Percentiles rank a stretch among this genome's conserved stretches.
Conservation (phyloP, 495 filamentous ascomycete genomes). For the Aspergillus nanangensis region DNA sequence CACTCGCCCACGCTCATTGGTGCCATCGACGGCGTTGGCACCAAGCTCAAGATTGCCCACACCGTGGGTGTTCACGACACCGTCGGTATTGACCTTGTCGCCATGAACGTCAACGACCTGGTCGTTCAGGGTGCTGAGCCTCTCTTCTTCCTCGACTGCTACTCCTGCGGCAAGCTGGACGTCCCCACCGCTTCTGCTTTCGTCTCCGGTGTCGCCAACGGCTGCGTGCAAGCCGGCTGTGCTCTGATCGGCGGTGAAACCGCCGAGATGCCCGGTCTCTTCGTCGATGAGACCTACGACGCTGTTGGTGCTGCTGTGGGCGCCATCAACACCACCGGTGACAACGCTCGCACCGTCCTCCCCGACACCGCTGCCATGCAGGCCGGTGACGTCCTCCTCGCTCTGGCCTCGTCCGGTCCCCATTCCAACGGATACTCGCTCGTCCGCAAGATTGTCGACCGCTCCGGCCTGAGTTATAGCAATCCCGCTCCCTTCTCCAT, state of each 20-base stretch:
- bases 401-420: conserved; percentile 73
- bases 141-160: conserved; percentile 94
- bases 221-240: conserved; percentile 76
- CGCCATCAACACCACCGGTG: conserved; percentile 56
- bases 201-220: conserved; percentile 79
- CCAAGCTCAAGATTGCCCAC: conserved; percentile 93
- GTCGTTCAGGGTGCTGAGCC: conserved; percentile 93
- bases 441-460: conserved; percentile 78
- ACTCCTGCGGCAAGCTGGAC: conserved; percentile 81
- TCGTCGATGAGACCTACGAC: conserved; percentile 78
- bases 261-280: conserved; percentile 95
- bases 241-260: conserved; percentile 95
- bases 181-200: conserved; percentile 72
- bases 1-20: conserved; percentile 75
- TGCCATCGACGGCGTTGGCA: conserved; percentile 94
- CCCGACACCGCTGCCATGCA: conserved; percentile 73
- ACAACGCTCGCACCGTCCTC: conserved; percentile 57
- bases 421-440: conserved; percentile 97
- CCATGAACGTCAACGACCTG: conserved; percentile 98
- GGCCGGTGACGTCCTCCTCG: conserved; percentile 77
- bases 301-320: conserved; percentile 85
- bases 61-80: conserved; percentile 83
- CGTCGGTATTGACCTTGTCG: conserved; percentile 92
- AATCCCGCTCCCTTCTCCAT: conserved; percentile 72
- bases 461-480: conserved; percentile 61